Evolutionary conservation across 495 filamentous ascomycete species (phyloP), one percentile per base, ranked within the genome.

Genomic region (Xylaria curta): DNA sequence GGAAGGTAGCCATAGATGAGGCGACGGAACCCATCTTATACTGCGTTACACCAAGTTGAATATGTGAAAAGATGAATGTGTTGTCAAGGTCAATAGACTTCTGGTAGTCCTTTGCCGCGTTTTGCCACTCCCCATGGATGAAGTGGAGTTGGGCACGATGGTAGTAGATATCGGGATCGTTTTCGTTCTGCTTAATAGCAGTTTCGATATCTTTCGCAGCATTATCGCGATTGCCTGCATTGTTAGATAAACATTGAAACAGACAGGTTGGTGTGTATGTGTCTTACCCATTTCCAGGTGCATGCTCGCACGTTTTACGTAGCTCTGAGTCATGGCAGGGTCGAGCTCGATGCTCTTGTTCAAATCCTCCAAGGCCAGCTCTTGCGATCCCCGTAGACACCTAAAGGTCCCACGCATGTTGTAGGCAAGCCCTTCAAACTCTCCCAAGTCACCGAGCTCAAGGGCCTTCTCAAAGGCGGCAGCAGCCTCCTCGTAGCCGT

Each of bases 1-100:
- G 88, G 89, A 99, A 99, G 7, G 97, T 98, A 17, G 97, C 94
- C 94, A 98, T 98, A 33, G 95, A 97, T 8, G 95, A 97, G 4
- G 96, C 96, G 61, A 98, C 92, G 12, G 94, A 97, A 69, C 96
- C 97, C 94, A 98, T 97, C 90, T 99, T 99, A 85, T 99, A 99
- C 83, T 99, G 96, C 58, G 96, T 99, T 51, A 99, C 96, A 83
- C 96, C 96, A 64, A 99, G 93, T 81, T 99, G 96, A 76, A 99
- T 98, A 86, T 99, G 96, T 12, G 96, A 98, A 87, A 97, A 99
- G 85, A 99, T 99, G 82, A 99, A 99, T 68, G 92, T 91, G 56
- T 87, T 85, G 86, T 99, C 96, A 49, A 99, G 89, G 76, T 98
- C 96, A 79, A 99, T 99, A 24, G 96, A 98, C 84, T 97, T 97